Conservation (phyloP, 176 grass and related monocot species). For the Puya raimondii region DNA sequence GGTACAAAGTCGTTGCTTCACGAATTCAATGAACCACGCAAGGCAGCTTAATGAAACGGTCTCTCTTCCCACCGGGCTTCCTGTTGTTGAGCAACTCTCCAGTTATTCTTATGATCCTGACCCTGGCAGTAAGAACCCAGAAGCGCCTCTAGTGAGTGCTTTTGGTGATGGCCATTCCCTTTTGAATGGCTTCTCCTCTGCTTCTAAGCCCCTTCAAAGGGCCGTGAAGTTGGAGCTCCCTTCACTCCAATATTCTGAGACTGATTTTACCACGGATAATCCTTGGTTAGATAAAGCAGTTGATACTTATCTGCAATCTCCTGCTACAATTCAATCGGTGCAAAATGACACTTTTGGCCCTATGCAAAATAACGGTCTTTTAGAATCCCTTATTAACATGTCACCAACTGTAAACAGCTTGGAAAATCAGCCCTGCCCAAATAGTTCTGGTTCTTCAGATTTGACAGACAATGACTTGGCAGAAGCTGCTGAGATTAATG, state of each 20-base stretch:
- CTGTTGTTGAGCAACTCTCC: slow-evolving; percentile 6
- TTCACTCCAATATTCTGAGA: slow-evolving; percentile 55
- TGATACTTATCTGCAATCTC: slow-evolving; percentile 19
- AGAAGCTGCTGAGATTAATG: not conserved
- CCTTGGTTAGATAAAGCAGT: slow-evolving; percentile 5
- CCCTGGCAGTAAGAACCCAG: slow-evolving; percentile 7
- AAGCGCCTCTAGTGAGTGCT: slow-evolving; percentile 20
- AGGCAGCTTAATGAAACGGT: slow-evolving; percentile 8
- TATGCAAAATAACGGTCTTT: slow-evolving; percentile 14
- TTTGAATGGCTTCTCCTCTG: slow-evolving; percentile 41
- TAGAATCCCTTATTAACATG: slow-evolving; percentile 1
- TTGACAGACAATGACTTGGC: not conserved
- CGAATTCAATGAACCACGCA: slow-evolving; percentile 6
- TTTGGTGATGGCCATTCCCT: slow-evolving; percentile 15
- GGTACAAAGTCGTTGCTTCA: slow-evolving; percentile 1
- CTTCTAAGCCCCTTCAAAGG: slow-evolving; percentile 29
- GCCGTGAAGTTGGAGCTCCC: slow-evolving; percentile 48
- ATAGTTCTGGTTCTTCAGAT: slow-evolving; percentile 3
- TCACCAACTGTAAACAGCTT: too few relatives aligned
- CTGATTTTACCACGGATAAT: slow-evolving; percentile 7
- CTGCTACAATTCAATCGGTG: not conserved
- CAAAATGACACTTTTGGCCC: slow-evolving; percentile 10
- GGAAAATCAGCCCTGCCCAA: not conserved
- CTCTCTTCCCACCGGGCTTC: not conserved
- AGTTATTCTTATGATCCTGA: slow-evolving; percentile 23